A percentile compares a stretch with the other conserved stretches of the same genome.
phyloP scores from a whole-genome alignment of 169 alveolate species.

The Theileria annulata region DNA sequence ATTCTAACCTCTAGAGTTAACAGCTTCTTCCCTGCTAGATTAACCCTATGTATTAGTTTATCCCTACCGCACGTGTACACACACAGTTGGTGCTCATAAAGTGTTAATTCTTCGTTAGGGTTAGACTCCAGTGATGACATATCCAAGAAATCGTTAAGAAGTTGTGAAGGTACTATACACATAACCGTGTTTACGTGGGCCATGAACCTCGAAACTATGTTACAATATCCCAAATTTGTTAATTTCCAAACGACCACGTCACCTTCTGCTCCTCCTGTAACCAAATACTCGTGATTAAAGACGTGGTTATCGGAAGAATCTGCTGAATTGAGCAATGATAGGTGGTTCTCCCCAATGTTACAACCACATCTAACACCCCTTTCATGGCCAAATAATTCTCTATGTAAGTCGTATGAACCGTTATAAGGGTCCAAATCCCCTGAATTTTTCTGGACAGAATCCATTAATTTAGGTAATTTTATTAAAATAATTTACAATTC shows the following conservation, averaged over 20 bases:
- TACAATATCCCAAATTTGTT: constrained; percentile 6
- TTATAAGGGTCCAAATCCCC: constrained; percentile 15
- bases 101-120: background rate
- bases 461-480: background rate
- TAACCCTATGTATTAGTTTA: constrained; percentile 28
- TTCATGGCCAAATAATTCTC: constrained; percentile 1
- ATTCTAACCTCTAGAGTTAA: constrained; percentile 41
- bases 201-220: constrained; percentile 20
- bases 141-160: constrained; percentile 5
- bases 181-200: constrained; percentile 52
- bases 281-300: constrained; percentile 24
- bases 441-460: background rate
- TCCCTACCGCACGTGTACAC: constrained; percentile 62
- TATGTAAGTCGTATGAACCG: constrained; percentile 28
- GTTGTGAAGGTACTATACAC: constrained; percentile 21
- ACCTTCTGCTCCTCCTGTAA: constrained; percentile 51
- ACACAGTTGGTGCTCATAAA: constrained; percentile 14
- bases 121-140: constrained; percentile 1
- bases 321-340: background rate
- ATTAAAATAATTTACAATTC: too few relatives aligned
- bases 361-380: constrained; percentile 47
- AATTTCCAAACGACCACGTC: constrained; percentile 45
- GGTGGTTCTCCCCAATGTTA: constrained; percentile 3
- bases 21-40: constrained; percentile 31
- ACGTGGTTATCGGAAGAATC: background rate